Base-by-base conservation (phyloP, 2,329 filamentous ascomycete species). In the Colletotrichum viniferum region DNA sequence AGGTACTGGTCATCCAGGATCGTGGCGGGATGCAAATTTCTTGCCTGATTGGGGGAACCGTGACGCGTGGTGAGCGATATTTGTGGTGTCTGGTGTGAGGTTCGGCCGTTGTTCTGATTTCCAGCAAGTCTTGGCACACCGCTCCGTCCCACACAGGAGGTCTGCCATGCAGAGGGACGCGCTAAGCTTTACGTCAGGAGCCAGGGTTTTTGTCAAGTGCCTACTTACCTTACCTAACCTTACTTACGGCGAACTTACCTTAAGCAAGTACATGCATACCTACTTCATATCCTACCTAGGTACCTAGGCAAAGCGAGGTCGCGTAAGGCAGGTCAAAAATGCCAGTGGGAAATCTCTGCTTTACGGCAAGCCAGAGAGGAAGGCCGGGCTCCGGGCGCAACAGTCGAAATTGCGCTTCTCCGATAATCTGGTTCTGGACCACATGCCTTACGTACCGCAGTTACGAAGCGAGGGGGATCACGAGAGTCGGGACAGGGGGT, bases 1-100 rank as follows among this genome's bases (percentile, higher is more conserved):
- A 30, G 28, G 28, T 28, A 30, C 18, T 38, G n/a, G 16, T 36
- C 26, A 26, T 55, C 63, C 28, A 21, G 63, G 26, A 66, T 52
- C 43, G 28, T 43, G 28, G n/a, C 26, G 18, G 38, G 12, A 18
- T 38, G 32, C 21, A 48, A 65, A n/a, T 24, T 67, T 26, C 18
- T 55, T 67, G 16, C 64, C 38, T 34, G 43, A 67, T 67, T 28
- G 28, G 64, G 64, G 43, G 21, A 34, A 28, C 10, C 28, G 28
- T 9, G 36, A 48, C 55, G 66, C 55, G 56, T 60, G 55, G 55
- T 74, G 69, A 62, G 69, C 69, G 69, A 74, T 67, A 72, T 74
- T 55, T 72, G 38, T 48, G 5, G 36, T 48, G 38, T 34, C 43
- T 28, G 24, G 60, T 34, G 43, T 26, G 55, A 30, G 34, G 16